A percentile compares a stretch with the other conserved stretches of the same genome.
These are phyloP conservation scores for Candida hungchunana DNA, from an alignment of 805 yeast species.

Conservation along the genomic window DNA sequence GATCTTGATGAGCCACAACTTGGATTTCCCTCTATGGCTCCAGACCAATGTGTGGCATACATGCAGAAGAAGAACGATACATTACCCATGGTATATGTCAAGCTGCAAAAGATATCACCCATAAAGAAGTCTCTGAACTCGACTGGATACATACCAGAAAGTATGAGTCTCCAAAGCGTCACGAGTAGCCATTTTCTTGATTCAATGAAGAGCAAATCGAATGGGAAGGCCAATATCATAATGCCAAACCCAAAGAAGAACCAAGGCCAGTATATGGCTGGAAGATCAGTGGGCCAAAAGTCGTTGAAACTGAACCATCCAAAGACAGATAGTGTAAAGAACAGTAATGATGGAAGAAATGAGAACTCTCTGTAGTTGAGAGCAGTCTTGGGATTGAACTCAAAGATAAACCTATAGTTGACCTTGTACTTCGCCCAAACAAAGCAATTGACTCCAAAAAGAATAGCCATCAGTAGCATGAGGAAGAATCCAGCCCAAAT, in stretches of 20 bases:
- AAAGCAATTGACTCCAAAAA: constrained; percentile 65
- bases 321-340: constrained; percentile 54
- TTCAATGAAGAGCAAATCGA: constrained; percentile 48
- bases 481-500: constrained; percentile 91
- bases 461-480: constrained; percentile 50
- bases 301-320: constrained; percentile 74
- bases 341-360: constrained; percentile 55
- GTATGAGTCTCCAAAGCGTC: constrained; percentile 64
- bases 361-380: constrained; percentile 63
- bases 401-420: constrained; percentile 90
- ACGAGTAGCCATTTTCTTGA: constrained; percentile 76
- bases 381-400: constrained; percentile 66
- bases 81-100: constrained; percentile 85
- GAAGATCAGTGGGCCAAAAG: constrained; percentile 55
- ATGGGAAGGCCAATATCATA: constrained; percentile 54
- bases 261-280: constrained; percentile 79
- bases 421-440: constrained; percentile 74
- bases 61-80: constrained; percentile 82
- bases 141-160: constrained; percentile 89
- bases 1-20: constrained; percentile 78
- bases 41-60: constrained; percentile 68
- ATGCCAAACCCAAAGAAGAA: constrained; percentile 56
- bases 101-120: constrained; percentile 86
- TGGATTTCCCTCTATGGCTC: constrained; percentile 35
- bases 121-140: constrained; percentile 91